Conservation (phyloP, 2,329 filamentous ascomycete genomes). For the Hymenoscyphus repandus region DNA sequence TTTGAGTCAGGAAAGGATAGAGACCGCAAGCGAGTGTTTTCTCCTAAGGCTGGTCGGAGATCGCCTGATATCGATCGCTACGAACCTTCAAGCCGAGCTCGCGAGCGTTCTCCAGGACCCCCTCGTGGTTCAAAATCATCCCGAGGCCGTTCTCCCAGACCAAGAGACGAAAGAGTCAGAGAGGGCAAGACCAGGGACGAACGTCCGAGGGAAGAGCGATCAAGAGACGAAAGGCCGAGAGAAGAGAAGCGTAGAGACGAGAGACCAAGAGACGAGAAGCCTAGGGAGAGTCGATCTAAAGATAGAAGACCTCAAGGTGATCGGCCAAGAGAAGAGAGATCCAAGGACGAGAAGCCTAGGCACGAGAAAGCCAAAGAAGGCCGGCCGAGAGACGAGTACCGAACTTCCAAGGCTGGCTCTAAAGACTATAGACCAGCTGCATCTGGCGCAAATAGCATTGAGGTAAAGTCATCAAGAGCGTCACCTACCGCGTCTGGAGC, state of each 20-base stretch:
- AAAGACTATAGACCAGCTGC: constrained; percentile 18
- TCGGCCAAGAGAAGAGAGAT: background rate
- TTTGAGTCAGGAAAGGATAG: constrained; percentile 18
- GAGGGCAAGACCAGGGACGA: background rate
- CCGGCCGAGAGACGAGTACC: constrained; percentile 20
- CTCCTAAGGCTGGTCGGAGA: constrained; percentile 16
- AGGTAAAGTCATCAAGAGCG: constrained; percentile 24
- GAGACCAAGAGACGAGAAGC: background rate
- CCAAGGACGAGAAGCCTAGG: background rate
- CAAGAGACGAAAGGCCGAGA: background rate
- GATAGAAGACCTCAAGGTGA: background rate
- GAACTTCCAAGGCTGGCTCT: constrained; percentile 15
- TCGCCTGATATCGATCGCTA: constrained; percentile 27
- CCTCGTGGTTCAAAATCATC: constrained; percentile 20
- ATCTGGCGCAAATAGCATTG: constrained; percentile 31
- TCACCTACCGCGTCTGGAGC: constrained; percentile 30
- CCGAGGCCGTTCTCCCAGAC: constrained; percentile 22
- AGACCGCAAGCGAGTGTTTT: constrained; percentile 20
- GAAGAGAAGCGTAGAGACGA: background rate
- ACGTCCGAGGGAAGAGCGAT: background rate
- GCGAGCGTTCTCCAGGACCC: constrained; percentile 27
- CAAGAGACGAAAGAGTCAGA: constrained; percentile 14
- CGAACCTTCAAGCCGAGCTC: constrained; percentile 24
- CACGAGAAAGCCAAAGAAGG: background rate
- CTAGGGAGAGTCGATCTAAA: background rate